These are phyloP conservation scores for Schoenoplectus tabernaemontani DNA, from an alignment of 202 grass and related monocot species.

Conservation along the genomic window DNA sequence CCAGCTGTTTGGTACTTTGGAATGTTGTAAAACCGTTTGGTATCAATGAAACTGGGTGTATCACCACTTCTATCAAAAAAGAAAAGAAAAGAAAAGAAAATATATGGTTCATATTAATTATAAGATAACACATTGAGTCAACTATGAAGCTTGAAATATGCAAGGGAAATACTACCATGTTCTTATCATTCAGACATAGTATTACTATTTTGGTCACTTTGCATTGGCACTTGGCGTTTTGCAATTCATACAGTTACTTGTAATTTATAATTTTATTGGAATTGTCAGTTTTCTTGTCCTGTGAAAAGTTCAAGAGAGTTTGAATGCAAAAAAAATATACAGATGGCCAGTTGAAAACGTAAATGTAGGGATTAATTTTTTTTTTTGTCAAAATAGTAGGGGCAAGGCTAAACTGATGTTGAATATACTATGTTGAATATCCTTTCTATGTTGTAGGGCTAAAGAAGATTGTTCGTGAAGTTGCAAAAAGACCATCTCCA, in stretches of 20 bases:
- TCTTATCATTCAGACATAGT: neutral
- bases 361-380: neutral
- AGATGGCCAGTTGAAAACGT: neutral
- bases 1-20: too few relatives aligned
- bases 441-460: conserved; percentile 41
- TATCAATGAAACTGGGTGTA: too few relatives aligned
- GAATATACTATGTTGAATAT: too few relatives aligned
- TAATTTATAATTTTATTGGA: too few relatives aligned
- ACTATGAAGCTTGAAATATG: neutral
- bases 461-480: conserved; percentile 44
- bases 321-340: neutral
- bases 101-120: neutral
- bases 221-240: neutral
- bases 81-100: too few relatives aligned
- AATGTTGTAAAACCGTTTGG: too few relatives aligned
- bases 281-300: neutral
- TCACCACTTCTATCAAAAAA: too few relatives aligned
- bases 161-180: neutral
- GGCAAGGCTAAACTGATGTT: conserved; percentile 11
- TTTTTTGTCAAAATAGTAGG: neutral
- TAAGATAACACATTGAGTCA: neutral
- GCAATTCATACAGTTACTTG: neutral
- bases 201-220: neutral
- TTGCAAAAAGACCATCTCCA: conserved; percentile 54
- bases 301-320: neutral